Conservation (phyloP, 1,284 basidiomycete species). For the Trichosporon faecale region DNA sequence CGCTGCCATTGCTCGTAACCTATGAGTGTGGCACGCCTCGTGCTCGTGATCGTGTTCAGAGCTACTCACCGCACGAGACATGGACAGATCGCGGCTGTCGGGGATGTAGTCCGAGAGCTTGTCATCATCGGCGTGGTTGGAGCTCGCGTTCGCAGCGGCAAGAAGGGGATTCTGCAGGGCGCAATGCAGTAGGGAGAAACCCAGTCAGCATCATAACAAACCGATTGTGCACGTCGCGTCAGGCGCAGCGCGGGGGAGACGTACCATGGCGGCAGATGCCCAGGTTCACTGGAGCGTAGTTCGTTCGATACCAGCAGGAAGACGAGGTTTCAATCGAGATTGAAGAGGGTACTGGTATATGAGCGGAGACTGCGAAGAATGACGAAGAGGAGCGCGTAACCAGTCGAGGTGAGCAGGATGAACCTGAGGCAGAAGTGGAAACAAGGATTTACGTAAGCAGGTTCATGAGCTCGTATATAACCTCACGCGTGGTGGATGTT, state of each 20-base stretch:
- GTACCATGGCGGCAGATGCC: slow-evolving; percentile 9
- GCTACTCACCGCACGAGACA: slow-evolving; percentile 46
- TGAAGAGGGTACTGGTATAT: neutral
- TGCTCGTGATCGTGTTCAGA: neutral
- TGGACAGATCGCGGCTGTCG: slow-evolving; percentile 45
- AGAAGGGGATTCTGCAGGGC: slow-evolving; percentile 44
- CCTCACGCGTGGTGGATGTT: neutral
- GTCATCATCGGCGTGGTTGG: slow-evolving; percentile 40
- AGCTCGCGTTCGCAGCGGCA: slow-evolving; percentile 42
- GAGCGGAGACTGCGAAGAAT: neutral
- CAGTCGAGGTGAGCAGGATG: neutral
- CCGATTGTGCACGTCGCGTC: neutral
- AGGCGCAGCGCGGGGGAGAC: neutral
- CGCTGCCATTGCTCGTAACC: neutral
- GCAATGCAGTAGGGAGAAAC: neutral
- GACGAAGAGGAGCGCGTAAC: slow-evolving; percentile 4
- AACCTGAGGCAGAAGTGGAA: neutral
- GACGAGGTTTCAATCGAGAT: neutral
- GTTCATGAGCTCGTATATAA: neutral
- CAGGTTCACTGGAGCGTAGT: neutral
- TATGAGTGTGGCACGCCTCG: neutral
- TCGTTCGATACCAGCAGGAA: neutral
- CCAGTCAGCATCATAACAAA: neutral
- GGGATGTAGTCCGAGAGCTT: slow-evolving; percentile 51
- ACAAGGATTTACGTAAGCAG: neutral